These are phyloP conservation scores for Backusella psychrophila DNA, from an alignment of 192 early-diverging fungal species.

Conservation along the genomic window DNA sequence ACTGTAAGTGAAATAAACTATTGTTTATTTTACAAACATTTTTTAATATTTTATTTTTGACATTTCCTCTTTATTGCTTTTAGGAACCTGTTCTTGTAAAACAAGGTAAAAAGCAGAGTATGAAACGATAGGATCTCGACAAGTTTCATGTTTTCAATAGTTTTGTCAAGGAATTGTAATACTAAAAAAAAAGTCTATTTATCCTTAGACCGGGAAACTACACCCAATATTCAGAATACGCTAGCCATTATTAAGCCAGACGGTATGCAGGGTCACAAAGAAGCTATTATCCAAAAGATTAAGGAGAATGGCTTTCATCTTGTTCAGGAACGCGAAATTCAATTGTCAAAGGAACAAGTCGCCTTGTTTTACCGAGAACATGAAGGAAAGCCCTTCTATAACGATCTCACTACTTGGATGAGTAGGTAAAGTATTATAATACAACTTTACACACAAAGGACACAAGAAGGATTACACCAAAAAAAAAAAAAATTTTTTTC, in stretches of 20 bases:
- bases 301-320: slow-evolving; percentile 41
- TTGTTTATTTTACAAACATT: background rate
- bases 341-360: slow-evolving; percentile 42
- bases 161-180: background rate
- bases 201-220: background rate
- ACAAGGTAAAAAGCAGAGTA: background rate
- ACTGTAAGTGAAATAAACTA: background rate
- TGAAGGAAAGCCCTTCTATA: slow-evolving; percentile 26
- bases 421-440: slow-evolving; percentile 35
- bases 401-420: slow-evolving; percentile 43
- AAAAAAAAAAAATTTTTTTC: background rate
- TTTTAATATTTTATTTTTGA: background rate
- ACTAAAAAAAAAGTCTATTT: background rate
- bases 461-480: background rate
- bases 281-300: slow-evolving; percentile 48
- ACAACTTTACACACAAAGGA: background rate
- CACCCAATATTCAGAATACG: slow-evolving; percentile 34
- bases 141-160: background rate
- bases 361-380: slow-evolving; percentile 27
- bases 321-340: slow-evolving; percentile 34
- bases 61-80: background rate
- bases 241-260: slow-evolving; percentile 63
- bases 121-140: background rate
- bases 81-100: background rate
- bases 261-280: slow-evolving; percentile 43